Evolutionary conservation across 2,329 filamentous ascomycete species (phyloP), one percentile per base, ranked within the genome.

Genomic region (Diaporthe vexans): DNA sequence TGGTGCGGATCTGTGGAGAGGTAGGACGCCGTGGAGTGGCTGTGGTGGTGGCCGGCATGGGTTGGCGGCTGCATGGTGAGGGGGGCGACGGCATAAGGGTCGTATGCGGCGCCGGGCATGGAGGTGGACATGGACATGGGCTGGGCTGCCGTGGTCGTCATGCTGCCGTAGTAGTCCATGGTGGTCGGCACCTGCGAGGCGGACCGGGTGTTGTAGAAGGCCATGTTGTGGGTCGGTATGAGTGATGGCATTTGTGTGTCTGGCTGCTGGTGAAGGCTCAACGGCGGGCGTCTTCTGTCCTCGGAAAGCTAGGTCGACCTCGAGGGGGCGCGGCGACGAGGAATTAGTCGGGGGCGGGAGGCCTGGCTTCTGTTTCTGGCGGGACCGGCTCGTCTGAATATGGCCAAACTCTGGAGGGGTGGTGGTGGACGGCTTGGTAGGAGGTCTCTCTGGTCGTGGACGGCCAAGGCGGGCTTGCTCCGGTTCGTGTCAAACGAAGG

Each of bases 1-100:
- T 79, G 35, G 81, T 78, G n/a, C 15, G 78, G 78, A 51, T 82
- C 77, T 74, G 87, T 87, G 11, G 81, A 77, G 24, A 86, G 84
- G 77, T 87, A 87, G 58, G 79, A 78, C 26, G 79, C 75, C 51
- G 73, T 73, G 52, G 76, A 74, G 56, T 76, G 68, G 70, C 71
- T 74, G 70, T 74, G 73, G 70, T 74, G 74, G 10, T 76, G 76
- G 67, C 78, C 77, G 46, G 78, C 79, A 48, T 79, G 79, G 73
- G 76, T 69, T 73, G 76, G 69, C 1, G 77, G 77, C 37, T 78
- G 78, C 43, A 82, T 79, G 56, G 79, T 79, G 17, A 82, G 78
- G 7, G 80, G 80, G 11, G 80, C 76, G 10, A 83, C 82, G 9
- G 81, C 82, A 74, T 82, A 83, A 10, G 80, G 74, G 74, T 84